Evolutionary conservation across 2,329 filamentous ascomycete genomes (phyloP), one percentile per base, ranked within the genome.

Genomic region (Rugonectria rugulosa): DNA sequence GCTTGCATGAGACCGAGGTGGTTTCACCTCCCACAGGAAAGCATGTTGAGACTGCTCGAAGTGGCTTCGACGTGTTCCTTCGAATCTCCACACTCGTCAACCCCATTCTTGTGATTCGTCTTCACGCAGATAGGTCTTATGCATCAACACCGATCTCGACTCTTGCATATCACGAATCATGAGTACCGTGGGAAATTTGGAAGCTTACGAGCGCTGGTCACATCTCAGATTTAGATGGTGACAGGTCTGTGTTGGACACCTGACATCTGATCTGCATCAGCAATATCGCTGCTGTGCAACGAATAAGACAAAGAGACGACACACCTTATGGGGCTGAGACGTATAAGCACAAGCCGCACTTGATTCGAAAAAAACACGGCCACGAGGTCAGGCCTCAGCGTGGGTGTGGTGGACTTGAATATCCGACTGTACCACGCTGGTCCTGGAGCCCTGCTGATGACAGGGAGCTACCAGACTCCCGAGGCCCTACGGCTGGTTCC

Each of bases 401-500:
- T 49, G 46, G 46, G 41, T 41, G 53, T 56, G 46, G 46, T 56
- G 34, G 40, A 27, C 31, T 41, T 41, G 20, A 7, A 21, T 40
- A 34, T 46, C 26, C 26, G 26, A n/a, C n/a, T n/a, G n/a, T n/a
- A n/a, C n/a, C n/a, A 20, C 41, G 19, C 19, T 20, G 27, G 34
- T 37, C 19, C 37, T 49, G 40, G 37, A 61, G 61, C 48, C 49
- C 57, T 56, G 40, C 46, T 56, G 45, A 45, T 56, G 57, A 50
- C 61, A 61, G 60, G 55, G 60, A 56, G 49, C 50, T 50, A 47
- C 42, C 54, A 57, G n/a, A n/a, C n/a, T n/a, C n/a, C n/a, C 56
- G 29, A 38, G 31, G 24, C 37, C 20, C 38, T 44, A 32, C 37
- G 43, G 40, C 50, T 57, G 56, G 46, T 67, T 67, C 64, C 64